Conservation (phyloP, 2,329 filamentous ascomycete species). For the Xylariaceae sp. region DNA sequence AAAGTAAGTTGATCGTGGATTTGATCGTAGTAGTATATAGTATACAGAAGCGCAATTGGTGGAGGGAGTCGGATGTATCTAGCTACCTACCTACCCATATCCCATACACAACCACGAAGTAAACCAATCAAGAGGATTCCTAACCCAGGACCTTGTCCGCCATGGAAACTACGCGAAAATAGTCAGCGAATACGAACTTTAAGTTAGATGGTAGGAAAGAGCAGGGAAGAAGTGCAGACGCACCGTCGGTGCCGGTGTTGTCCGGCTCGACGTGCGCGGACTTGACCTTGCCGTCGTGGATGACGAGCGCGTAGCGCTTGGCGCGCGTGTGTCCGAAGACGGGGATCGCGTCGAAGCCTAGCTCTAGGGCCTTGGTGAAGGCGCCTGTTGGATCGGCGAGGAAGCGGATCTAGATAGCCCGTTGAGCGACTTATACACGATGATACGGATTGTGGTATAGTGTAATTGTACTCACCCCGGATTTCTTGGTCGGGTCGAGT, state of each 20-base stretch:
- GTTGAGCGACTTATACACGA: no score
- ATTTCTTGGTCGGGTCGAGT: slow-evolving; percentile 69
- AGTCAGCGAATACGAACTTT: no score
- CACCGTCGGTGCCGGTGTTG: slow-evolving; percentile 76
- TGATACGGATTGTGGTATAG: not conserved
- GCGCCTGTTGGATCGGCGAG: slow-evolving; percentile 73
- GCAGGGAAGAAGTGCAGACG: slow-evolving; percentile 26
- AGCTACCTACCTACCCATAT: no score
- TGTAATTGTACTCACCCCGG: slow-evolving; percentile 60
- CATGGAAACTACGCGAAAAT: slow-evolving; percentile 46
- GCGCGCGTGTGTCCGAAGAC: slow-evolving; percentile 79
- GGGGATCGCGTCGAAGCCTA: slow-evolving; percentile 72
- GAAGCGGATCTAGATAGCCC: slow-evolving; percentile 71
- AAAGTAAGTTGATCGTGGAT: no score
- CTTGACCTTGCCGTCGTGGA: slow-evolving; percentile 82
- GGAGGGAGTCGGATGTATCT: no score
- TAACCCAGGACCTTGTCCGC: slow-evolving; percentile 48
- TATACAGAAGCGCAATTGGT: no score
- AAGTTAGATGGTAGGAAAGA: not conserved
- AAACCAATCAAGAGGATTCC: no score
- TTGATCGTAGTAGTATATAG: no score
- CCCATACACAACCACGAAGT: no score
- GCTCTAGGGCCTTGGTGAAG: slow-evolving; percentile 79
- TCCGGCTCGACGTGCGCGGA: slow-evolving; percentile 81
- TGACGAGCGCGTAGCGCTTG: slow-evolving; percentile 81